These are phyloP conservation scores for Exserohilum turcica DNA, from an alignment of 2,329 filamentous ascomycete species.

Conservation along the genomic window DNA sequence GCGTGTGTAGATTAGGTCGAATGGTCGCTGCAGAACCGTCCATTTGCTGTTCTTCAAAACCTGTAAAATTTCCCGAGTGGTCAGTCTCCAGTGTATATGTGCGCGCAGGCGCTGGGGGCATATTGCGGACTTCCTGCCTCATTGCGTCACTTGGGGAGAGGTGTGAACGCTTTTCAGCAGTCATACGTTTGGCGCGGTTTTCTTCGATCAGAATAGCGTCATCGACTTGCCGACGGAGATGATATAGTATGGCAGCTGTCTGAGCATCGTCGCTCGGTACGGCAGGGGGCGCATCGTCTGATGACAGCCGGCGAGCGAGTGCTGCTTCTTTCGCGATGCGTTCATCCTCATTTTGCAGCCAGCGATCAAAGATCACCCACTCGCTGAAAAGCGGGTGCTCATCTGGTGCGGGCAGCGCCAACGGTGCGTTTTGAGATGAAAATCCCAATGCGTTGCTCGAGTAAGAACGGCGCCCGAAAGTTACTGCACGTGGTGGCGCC, in stretches of 20 bases:
- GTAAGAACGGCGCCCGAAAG: conserved; percentile 33
- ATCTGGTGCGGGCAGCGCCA: conserved; percentile 32
- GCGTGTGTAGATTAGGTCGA: conserved; percentile 15
- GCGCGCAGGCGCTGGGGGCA: conserved; percentile 32
- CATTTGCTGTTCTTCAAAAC: conserved; percentile 18
- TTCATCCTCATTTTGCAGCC: conserved; percentile 37
- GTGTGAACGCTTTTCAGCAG: conserved; percentile 30
- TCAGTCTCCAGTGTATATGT: conserved; percentile 37
- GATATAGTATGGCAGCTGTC: conserved; percentile 35
- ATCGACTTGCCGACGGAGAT: conserved; percentile 36
- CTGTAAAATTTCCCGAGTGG: conserved; percentile 23
- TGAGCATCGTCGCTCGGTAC: conserved; percentile 27
- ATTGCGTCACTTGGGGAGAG: conserved; percentile 39
- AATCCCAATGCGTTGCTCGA: conserved; percentile 27
- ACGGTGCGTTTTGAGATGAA: conserved; percentile 20
- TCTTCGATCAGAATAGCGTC: conserved; percentile 40
- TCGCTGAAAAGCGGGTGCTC: conserved; percentile 40
- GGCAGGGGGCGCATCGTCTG: conserved; percentile 26
- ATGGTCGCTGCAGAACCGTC: conserved; percentile 20
- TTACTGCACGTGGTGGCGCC: conserved; percentile 32
- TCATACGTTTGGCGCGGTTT: conserved; percentile 36
- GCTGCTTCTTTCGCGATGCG: conserved; percentile 28
- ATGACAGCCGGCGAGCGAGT: conserved; percentile 25
- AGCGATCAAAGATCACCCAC: conserved; percentile 38
- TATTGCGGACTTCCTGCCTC: conserved; percentile 31